Evolutionary conservation across 2,329 filamentous ascomycete genomes (phyloP), one percentile per base, ranked within the genome.

Genomic region (Botrytis paeoniae): DNA sequence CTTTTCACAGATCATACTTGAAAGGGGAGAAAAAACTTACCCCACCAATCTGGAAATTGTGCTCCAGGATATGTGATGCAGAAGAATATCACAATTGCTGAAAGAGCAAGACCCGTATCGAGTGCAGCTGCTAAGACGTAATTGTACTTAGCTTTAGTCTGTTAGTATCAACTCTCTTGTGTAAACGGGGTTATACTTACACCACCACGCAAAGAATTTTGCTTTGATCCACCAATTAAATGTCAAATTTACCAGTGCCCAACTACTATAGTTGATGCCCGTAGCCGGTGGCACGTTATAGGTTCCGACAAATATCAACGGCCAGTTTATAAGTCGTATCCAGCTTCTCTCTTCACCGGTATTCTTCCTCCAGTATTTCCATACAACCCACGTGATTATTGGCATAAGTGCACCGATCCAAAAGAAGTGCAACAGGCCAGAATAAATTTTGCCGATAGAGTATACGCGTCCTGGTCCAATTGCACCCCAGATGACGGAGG

Each of bases 81-180:
- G 83, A 54, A 89, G 90, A 93, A 92, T 73, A 93, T 91, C 72
- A 93, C 80, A 54, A 94, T 86, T 0, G 91, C 92, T 37, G 86
- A 87, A 25, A 93, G 80, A 16, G 90, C 88, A 10, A 93, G 84
- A 10, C 91, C 92, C 66, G 88, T 88, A 80, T 93, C 92, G 35
- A 94, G 83, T 1, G 89, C 91, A 0, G 91, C 91, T 35, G 91
- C 92, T 0, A 91, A 88, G 79, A 93, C 86, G 80, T 93, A 94
- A 83, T 94, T 93, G 83, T 93, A 93, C 81, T 91, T 89, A 81
- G 92, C 83, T 91, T 91, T 93, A 25, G 86, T 86, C 92, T 86
- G 79, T 75, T 39, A 75, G 73, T 43, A 54, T 41, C 22, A 22
- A 10, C 3, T 92, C 93, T 82, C 91, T 93, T 73, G 93, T 86